A percentile compares a stretch with the other conserved stretches of the same genome.
Conservation (phyloP, 345 rosid genomes). For the Ricinus communis region DNA sequence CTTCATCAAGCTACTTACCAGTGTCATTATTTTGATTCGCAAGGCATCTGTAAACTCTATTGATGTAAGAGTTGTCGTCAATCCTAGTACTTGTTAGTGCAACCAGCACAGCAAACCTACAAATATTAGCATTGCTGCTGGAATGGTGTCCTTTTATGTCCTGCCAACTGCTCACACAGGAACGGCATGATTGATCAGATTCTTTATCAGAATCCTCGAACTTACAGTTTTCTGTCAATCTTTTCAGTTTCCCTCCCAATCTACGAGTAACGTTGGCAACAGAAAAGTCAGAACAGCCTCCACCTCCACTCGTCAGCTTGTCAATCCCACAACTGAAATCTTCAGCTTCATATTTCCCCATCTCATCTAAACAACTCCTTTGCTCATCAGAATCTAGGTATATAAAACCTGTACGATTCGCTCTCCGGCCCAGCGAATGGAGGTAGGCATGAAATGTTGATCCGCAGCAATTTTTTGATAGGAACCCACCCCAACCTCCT, state of each 20-base stretch:
- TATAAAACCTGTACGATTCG: slow-evolving; percentile 38
- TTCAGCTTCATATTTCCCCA: slow-evolving; percentile 26
- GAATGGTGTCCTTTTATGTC: slow-evolving; percentile 18
- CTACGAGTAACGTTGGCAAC: slow-evolving; percentile 32
- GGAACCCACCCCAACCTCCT: slow-evolving; percentile 48
- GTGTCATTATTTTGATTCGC: slow-evolving; percentile 7
- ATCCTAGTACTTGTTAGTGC: slow-evolving; percentile 37
- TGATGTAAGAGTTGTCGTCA: slow-evolving; percentile 29
- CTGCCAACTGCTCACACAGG: slow-evolving; percentile 39
- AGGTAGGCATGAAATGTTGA: slow-evolving; percentile 33
- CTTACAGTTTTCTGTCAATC: slow-evolving; percentile 27
- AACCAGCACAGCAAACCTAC: slow-evolving; percentile 45
- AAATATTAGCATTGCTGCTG: slow-evolving; percentile 20
- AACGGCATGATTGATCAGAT: slow-evolving; percentile 22
- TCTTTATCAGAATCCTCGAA: slow-evolving; percentile 17
- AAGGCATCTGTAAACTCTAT: slow-evolving; percentile 34
- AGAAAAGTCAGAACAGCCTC: slow-evolving; percentile 44
- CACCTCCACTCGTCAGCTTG: slow-evolving; percentile 37
- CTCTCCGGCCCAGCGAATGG: slow-evolving; percentile 29
- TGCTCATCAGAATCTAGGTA: slow-evolving; percentile 38
- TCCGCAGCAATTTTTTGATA: slow-evolving; percentile 31
- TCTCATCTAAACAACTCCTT: slow-evolving; percentile 28
- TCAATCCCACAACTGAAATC: slow-evolving; percentile 38
- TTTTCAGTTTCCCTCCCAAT: slow-evolving; percentile 25
- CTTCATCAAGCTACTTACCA: slow-evolving; percentile 22